Conservation (phyloP, 495 filamentous ascomycete species). For the Peziza echinospora region DNA sequence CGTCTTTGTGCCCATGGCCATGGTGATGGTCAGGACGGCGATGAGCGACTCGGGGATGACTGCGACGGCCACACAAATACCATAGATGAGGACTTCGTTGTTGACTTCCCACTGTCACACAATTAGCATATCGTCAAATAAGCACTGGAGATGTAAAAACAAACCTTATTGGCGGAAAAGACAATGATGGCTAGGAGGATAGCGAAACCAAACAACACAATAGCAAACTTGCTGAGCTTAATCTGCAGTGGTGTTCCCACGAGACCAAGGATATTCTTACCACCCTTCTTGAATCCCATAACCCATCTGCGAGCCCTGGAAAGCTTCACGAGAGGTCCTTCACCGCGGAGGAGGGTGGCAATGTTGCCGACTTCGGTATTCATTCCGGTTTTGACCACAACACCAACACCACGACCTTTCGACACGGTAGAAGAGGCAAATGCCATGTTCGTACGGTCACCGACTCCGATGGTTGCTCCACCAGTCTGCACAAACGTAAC, state of each 20-base stretch:
- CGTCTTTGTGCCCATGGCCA: constrained; percentile 48
- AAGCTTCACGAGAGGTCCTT: constrained; percentile 3
- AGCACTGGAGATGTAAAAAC: no score
- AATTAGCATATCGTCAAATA: constrained; percentile 5
- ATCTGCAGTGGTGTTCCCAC: constrained; percentile 47
- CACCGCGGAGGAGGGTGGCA: constrained; percentile 35
- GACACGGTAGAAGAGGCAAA: constrained; percentile 53
- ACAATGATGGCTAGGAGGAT: constrained; percentile 50
- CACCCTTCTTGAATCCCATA: constrained; percentile 14
- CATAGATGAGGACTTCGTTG: constrained; percentile 45
- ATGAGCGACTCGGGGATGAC: constrained; percentile 60
- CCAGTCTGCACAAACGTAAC: constrained; percentile 20
- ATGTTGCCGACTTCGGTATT: constrained; percentile 51
- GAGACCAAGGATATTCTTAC: constrained; percentile 37
- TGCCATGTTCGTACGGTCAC: constrained; percentile 49
- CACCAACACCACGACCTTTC: constrained; percentile 43
- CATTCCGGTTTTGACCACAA: constrained; percentile 53
- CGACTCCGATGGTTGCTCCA: constrained; percentile 32
- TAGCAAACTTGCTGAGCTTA: constrained; percentile 46
- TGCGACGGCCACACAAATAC: constrained; percentile 41
- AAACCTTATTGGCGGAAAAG: constrained; percentile 33
- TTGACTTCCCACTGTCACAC: constrained; percentile 28
- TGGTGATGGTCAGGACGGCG: constrained; percentile 54
- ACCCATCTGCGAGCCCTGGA: not conserved
- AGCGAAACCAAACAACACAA: constrained; percentile 45